Conservation (phyloP, 1,284 basidiomycete species). For the Trichosporon sp. region DNA sequence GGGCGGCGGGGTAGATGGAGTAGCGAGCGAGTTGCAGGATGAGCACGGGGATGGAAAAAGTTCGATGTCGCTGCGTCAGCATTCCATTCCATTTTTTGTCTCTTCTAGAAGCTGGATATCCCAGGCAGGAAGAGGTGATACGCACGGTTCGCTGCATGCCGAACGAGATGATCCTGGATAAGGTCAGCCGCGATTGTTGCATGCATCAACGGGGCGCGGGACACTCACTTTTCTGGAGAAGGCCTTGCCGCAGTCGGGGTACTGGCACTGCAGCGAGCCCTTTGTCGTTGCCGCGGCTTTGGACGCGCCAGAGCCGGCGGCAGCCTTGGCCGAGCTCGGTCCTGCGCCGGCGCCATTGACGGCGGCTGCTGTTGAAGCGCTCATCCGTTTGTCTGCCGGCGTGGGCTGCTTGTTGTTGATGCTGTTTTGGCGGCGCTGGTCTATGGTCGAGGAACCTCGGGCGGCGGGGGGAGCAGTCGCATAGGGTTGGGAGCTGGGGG, state of each 20-base stretch:
- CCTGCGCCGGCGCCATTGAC: neutral
- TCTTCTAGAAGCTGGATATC: neutral
- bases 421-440: neutral
- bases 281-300: neutral
- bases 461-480: neutral
- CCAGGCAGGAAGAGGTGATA: constrained; percentile 6
- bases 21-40: neutral
- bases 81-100: constrained; percentile 1
- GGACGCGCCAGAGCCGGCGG: no score
- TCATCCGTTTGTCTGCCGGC: neutral
- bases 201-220: neutral
- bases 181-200: neutral
- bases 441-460: neutral
- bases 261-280: constrained; percentile 20
- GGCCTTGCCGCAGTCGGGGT: constrained; percentile 32
- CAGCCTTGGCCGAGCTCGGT: neutral
- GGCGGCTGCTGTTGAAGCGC: neutral
- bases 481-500: neutral
- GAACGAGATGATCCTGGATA: constrained; percentile 38
- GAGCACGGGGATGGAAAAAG: neutral
- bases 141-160: constrained; percentile 44
- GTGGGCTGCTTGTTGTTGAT: neutral
- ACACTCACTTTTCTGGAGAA: constrained; percentile 42
- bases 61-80: neutral
- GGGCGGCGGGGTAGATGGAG: neutral